These are phyloP conservation scores for Saxophila tyrrhenica DNA, from an alignment of 495 filamentous ascomycete species.

Conservation along the genomic window DNA sequence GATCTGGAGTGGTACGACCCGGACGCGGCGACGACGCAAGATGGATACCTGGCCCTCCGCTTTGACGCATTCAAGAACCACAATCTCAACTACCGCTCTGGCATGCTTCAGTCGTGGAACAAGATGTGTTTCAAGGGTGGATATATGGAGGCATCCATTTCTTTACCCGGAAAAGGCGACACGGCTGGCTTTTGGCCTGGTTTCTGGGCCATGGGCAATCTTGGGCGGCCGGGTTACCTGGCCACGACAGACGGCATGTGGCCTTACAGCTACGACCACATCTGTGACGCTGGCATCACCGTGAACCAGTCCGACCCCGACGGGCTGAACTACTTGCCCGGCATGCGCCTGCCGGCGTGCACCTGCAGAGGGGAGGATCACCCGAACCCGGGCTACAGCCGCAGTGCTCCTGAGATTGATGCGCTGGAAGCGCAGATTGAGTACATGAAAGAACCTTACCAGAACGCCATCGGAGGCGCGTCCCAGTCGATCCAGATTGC, in stretches of 20 bases:
- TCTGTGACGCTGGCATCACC: constrained; percentile 27
- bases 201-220: constrained; percentile 27
- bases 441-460: constrained; percentile 8
- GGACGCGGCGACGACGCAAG: constrained; percentile 23
- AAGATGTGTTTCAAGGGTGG: constrained; percentile 28
- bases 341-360: constrained; percentile 26
- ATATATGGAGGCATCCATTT: constrained; percentile 24
- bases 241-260: constrained; percentile 24
- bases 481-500: constrained; percentile 28
- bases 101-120: constrained; percentile 30
- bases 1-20: constrained; percentile 31
- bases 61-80: constrained; percentile 26
- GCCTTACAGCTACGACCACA: constrained; percentile 27
- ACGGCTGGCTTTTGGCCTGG: constrained; percentile 27
- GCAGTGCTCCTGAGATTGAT: constrained; percentile 28
- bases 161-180: constrained; percentile 24
- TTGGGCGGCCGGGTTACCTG: constrained; percentile 21
- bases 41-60: constrained; percentile 23
- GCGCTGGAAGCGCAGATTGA: constrained; percentile 24
- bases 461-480: constrained; percentile 14
- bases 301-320: constrained; percentile 26
- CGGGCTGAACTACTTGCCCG: constrained; percentile 22
- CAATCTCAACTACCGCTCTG: constrained; percentile 24
- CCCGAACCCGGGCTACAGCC: constrained; percentile 24
- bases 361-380: constrained; percentile 26